phyloP scores from a whole-genome alignment of 2,329 filamentous ascomycete genomes.

The Tympanopsis confertula region DNA sequence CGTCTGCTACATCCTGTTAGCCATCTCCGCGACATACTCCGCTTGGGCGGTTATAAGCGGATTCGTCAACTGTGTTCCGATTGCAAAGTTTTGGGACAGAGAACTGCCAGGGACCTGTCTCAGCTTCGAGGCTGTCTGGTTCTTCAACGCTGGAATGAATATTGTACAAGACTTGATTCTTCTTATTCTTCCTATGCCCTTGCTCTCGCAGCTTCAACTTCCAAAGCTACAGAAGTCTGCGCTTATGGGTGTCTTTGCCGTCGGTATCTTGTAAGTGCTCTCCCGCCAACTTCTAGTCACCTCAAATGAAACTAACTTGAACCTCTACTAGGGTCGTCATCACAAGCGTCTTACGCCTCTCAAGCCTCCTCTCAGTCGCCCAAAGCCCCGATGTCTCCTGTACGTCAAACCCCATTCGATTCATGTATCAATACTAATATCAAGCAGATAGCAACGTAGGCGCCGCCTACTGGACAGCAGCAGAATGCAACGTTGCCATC shows the following conservation, averaged over 20 bases:
- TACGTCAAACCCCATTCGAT: constrained; percentile 11
- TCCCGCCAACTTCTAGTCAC: too few relatives aligned
- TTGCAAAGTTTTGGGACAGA: constrained; percentile 25
- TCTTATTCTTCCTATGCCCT: constrained; percentile 29
- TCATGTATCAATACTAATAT: background rate
- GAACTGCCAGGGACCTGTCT: constrained; percentile 15
- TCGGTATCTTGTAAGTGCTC: constrained; percentile 21
- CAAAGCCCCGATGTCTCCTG: constrained; percentile 10
- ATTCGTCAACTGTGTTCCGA: constrained; percentile 25
- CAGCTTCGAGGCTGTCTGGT: constrained; percentile 24
- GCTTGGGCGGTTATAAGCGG: constrained; percentile 20
- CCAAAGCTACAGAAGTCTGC: constrained; percentile 26
- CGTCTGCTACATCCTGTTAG: constrained; percentile 22
- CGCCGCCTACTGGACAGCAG: constrained; percentile 1
- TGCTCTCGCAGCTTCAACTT: constrained; percentile 23
- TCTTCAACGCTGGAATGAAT: constrained; percentile 27
- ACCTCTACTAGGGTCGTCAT: constrained; percentile 12
- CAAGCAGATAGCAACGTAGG: constrained; percentile 4
- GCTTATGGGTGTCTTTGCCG: constrained; percentile 26
- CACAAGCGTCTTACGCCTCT: constrained; percentile 17
- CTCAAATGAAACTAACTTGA: background rate
- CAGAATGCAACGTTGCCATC: constrained; percentile 1
- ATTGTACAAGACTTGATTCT: constrained; percentile 29
- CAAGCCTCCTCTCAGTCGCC: constrained; percentile 12
- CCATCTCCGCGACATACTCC: constrained; percentile 11